phyloP scores from a whole-genome alignment of 805 yeast genomes.

The Hanseniaspora hatyaiensis region DNA sequence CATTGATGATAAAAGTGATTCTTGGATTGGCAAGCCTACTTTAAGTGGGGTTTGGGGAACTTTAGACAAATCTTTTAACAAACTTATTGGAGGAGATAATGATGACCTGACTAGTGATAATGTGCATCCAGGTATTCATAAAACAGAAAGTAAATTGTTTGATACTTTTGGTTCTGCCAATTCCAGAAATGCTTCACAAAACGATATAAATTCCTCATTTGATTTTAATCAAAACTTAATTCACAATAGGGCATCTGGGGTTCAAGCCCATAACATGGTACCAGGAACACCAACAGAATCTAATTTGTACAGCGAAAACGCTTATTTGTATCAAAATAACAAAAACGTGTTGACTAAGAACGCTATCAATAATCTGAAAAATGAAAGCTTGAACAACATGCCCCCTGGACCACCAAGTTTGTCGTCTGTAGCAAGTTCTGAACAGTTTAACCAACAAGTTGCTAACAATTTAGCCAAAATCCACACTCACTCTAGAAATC shows the following conservation, averaged over 20 bases:
- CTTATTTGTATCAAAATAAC: not conserved
- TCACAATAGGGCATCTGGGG: not conserved
- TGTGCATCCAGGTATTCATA: constrained; percentile 27
- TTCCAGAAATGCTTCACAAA: constrained; percentile 43
- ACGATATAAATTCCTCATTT: constrained; percentile 26
- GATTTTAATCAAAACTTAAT: not conserved
- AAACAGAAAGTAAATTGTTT: constrained; percentile 40
- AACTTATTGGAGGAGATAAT: constrained; percentile 71
- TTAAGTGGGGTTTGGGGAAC: constrained; percentile 83
- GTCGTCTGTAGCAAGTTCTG: constrained; percentile 15
- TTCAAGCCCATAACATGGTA: not conserved
- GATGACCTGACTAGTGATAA: constrained; percentile 35
- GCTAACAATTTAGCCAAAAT: constrained; percentile 10
- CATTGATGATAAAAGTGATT: constrained; percentile 39
- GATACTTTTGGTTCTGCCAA: constrained; percentile 59
- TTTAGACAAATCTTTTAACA: constrained; percentile 64
- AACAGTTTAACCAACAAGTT: constrained; percentile 15
- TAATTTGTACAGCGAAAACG: not conserved
- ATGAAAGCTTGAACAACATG: not conserved
- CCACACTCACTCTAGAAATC: constrained; percentile 15
- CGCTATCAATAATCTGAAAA: constrained; percentile 10
- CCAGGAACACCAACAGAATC: not conserved
- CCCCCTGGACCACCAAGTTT: constrained; percentile 15
- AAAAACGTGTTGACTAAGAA: constrained; percentile 7
- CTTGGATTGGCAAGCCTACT: constrained; percentile 73